These are phyloP conservation scores for Ogataea parapolymorpha DNA, from an alignment of 805 yeast species.

Conservation along the genomic window DNA sequence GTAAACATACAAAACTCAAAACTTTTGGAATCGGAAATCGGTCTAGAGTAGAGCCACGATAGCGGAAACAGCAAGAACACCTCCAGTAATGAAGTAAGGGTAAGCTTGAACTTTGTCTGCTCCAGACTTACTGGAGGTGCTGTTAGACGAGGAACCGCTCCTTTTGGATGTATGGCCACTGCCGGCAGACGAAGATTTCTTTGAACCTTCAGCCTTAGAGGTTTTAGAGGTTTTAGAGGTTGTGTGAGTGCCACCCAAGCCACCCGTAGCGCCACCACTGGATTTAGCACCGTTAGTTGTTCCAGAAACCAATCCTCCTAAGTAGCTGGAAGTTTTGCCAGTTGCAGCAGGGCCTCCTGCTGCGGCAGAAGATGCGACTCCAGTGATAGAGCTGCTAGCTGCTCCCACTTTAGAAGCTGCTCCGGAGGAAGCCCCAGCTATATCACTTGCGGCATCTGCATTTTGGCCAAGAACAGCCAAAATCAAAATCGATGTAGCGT, in stretches of 20 bases:
- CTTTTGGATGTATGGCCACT: conserved; percentile 1
- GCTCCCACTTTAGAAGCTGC: conserved; percentile 13
- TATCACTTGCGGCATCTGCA: not conserved
- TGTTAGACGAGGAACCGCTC: conserved; percentile 7
- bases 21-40: not conserved
- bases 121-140: conserved; percentile 9
- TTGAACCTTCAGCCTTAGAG: too few species aligned
- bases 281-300: not conserved
- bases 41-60: conserved; percentile 24
- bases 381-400: conserved; percentile 12
- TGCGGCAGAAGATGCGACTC: not conserved
- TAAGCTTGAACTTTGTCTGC: conserved; percentile 12
- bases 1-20: conserved; percentile 2
- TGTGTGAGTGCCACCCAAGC: not conserved
- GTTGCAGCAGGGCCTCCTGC: too few species aligned
- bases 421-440: not conserved
- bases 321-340: too few species aligned
- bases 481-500: not conserved
- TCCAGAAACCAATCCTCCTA: not conserved
- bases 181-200: not conserved
- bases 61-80: conserved; percentile 25
- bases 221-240: conserved; percentile 2
- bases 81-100: conserved; percentile 19
- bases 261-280: conserved; percentile 1
- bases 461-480: not conserved